phyloP scores from a whole-genome alignment of 106 monocot species.

The Dendrobium huoshanense region DNA sequence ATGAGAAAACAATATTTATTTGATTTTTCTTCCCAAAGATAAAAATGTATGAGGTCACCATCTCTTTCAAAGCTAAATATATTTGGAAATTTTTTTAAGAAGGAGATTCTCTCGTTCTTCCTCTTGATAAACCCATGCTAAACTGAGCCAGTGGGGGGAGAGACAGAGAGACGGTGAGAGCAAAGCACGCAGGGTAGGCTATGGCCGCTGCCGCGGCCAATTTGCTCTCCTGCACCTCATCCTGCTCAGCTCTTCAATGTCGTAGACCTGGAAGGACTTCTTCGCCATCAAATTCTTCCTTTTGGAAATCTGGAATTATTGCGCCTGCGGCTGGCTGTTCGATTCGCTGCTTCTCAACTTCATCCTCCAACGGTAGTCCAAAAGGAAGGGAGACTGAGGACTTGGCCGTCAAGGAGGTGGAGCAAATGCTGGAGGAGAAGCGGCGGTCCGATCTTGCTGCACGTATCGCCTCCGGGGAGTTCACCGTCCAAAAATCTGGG shows the following conservation, averaged over 20 bases:
- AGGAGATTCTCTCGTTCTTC: too few species aligned
- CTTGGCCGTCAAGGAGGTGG: slow-evolving; percentile 40
- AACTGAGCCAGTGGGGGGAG: too few species aligned
- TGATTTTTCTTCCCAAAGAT: too few species aligned
- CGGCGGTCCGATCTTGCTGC: slow-evolving; percentile 58
- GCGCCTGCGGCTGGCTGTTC: not conserved
- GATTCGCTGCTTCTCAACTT: slow-evolving; percentile 21
- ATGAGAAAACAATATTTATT: too few species aligned
- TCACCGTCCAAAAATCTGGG: slow-evolving; percentile 63
- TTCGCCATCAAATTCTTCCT: not conserved
- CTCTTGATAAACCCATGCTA: too few species aligned
- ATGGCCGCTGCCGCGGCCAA: slow-evolving; percentile 1
- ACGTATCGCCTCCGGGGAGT: slow-evolving; percentile 86
- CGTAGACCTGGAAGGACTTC: not conserved
- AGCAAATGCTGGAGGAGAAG: slow-evolving; percentile 58
- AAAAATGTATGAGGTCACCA: too few species aligned
- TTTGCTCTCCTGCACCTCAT: not conserved
- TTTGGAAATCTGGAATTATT: not conserved
- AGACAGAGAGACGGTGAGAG: not conserved
- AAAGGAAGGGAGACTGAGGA: not conserved
- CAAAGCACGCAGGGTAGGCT: not conserved
- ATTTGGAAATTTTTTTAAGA: too few species aligned
- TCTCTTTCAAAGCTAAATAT: too few species aligned
- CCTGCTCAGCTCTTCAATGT: not conserved
- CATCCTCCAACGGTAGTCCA: slow-evolving; percentile 20